A percentile compares a stretch with the other conserved stretches of the same genome.
These are phyloP conservation scores for Avena eriantha DNA, from an alignment of 176 grass and related monocot genomes.

Conservation along the genomic window DNA sequence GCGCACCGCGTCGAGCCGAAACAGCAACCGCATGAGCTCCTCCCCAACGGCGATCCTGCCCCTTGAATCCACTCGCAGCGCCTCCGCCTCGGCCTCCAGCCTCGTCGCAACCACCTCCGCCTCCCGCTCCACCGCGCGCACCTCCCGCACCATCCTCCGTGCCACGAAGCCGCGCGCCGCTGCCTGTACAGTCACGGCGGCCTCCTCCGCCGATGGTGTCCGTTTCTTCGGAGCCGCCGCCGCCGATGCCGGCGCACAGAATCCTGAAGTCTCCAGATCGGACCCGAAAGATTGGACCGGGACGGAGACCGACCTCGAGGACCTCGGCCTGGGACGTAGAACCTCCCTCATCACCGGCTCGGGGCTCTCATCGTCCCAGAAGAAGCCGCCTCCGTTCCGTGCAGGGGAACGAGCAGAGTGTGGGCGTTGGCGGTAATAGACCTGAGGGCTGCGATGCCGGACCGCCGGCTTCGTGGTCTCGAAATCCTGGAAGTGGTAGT, in stretches of 20 bases:
- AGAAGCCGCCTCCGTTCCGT: background rate
- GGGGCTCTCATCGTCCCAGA: background rate
- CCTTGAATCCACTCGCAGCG: background rate
- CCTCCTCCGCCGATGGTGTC: constrained; percentile 1
- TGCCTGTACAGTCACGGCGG: constrained; percentile 55
- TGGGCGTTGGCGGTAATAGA: too few species aligned
- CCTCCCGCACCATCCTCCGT: constrained; percentile 41
- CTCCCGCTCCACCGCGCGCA: constrained; percentile 42
- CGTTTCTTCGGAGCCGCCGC: background rate
- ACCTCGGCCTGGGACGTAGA: background rate
- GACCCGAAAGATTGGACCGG: background rate
- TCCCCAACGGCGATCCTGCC: background rate
- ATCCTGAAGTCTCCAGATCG: background rate
- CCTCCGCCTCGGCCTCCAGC: constrained; percentile 32
- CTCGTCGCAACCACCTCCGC: background rate
- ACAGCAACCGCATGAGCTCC: constrained; percentile 60
- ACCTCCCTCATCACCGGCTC: background rate
- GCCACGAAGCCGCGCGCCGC: constrained; percentile 58
- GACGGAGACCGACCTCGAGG: background rate
- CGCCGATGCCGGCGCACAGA: too few species aligned
- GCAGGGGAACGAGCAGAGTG: background rate
- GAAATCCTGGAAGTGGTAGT: background rate
- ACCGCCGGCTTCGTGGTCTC: too few species aligned
- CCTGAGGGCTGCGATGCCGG: too few species aligned
- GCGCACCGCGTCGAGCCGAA: constrained; percentile 62